phyloP scores from a whole-genome alignment of 768 basidiomycete species.

The Dentipellis sp. region DNA sequence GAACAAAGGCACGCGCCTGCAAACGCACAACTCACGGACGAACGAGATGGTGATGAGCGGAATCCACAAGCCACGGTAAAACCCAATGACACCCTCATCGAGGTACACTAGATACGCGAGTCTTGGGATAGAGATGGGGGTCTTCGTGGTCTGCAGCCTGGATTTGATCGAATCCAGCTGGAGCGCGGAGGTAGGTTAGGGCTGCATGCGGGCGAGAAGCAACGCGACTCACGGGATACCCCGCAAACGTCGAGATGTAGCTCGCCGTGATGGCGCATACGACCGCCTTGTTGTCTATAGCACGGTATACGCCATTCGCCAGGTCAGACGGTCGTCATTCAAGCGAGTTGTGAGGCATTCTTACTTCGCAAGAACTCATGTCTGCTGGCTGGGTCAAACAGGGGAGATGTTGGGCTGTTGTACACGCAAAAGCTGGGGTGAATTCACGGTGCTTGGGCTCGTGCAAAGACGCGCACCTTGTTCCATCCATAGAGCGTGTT shows the following conservation, averaged over 20 bases:
- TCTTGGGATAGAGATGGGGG: slow-evolving; percentile 60
- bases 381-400: slow-evolving; percentile 13
- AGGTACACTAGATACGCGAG: slow-evolving; percentile 67
- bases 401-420: slow-evolving; percentile 7
- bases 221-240: slow-evolving; percentile 59
- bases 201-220: background rate
- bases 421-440: background rate
- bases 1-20: background rate
- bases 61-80: slow-evolving; percentile 86
- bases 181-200: background rate
- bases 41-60: slow-evolving; percentile 94
- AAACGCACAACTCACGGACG: slow-evolving; percentile 60
- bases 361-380: slow-evolving; percentile 13
- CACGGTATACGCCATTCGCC: background rate
- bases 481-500: slow-evolving; percentile 29
- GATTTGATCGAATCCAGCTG: slow-evolving; percentile 95
- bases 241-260: slow-evolving; percentile 86
- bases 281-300: slow-evolving; percentile 73
- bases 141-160: slow-evolving; percentile 78
- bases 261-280: slow-evolving; percentile 88
- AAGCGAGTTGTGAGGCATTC: background rate
- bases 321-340: slow-evolving; percentile 6
- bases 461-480: slow-evolving; percentile 11
- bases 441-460: slow-evolving; percentile 1
- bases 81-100: slow-evolving; percentile 83